Base-by-base conservation (phyloP, 2,329 filamentous ascomycete genomes). In the Colletotrichum aenigma region DNA sequence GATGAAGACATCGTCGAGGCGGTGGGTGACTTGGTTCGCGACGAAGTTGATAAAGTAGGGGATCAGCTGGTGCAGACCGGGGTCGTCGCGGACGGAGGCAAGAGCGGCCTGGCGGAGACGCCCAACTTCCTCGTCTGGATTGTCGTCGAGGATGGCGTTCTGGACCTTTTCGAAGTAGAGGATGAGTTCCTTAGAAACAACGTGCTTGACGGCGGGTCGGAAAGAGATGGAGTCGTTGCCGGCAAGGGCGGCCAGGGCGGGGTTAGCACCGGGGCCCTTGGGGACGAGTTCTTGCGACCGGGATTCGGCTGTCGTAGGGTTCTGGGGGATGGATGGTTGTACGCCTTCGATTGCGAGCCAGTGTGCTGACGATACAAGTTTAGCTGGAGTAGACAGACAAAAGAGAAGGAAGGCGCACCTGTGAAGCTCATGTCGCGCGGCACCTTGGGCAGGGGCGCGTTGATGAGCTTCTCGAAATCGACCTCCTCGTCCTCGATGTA, bases 401-500 rank as follows among this genome's bases (percentile, higher is more conserved):
- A 80, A 66, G 15, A 76, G 24, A 13, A 15, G 28, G 8, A 43
- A 21, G 9, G 75, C 89, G 72, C 87, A 96, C 95, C 94, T 55
- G 96, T 98, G 82, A 98, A 96, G 76, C 93, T 95, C 80, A 97
- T 94, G 84, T 99, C 97, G 66, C 96, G 91, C 38, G 97, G 97
- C 34, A 99, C 96, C 85, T 97, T 98, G 30, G 97, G 97, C 79
- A 99, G 86, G 6, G 97, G 95, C 78, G 96, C 96, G 86, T 99
- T 99, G 83, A 99, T 98, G 79, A 99, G 88, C 88, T 98, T 98
- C 87, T 99, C 97, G 82, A 99, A 98, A 85, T 99, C 97, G 70
- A 98, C 94, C 87, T 99, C 97, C 82, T 99, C 97, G 83, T 99
- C 97, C 82, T 99, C 97, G 48, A 99, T 94, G 83, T 99, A 99